These are phyloP conservation scores for Amanita pallidorosea DNA, from an alignment of 768 basidiomycete species.

Conservation along the genomic window DNA sequence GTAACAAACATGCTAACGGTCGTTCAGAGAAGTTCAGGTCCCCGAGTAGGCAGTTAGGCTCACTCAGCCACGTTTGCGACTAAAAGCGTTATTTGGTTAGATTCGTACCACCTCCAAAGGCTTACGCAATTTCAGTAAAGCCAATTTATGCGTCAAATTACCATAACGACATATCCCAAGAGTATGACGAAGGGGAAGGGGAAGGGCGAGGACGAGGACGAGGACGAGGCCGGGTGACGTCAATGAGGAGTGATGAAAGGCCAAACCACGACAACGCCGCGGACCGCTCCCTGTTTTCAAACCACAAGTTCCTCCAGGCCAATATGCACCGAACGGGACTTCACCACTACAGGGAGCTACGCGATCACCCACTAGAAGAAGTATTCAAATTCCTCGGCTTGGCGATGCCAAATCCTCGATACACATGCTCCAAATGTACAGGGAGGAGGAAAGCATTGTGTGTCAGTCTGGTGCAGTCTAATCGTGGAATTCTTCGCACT, in stretches of 20 bases:
- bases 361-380: not conserved
- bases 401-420: slow-evolving; percentile 1
- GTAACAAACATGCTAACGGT: too few relatives aligned
- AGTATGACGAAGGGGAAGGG: not conserved
- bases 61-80: not conserved
- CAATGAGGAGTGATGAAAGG: not conserved
- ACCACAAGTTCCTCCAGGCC: not conserved
- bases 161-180: not conserved
- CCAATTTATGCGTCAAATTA: not conserved
- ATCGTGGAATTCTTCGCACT: not conserved
- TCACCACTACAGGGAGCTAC: slow-evolving; percentile 2
- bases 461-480: slow-evolving; percentile 30
- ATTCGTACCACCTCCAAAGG: slow-evolving; percentile 4
- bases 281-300: not conserved
- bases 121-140: slow-evolving; percentile 2
- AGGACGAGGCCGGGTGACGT: not conserved
- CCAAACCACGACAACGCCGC: not conserved
- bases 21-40: not conserved
- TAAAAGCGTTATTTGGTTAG: not conserved
- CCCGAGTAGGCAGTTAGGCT: not conserved
- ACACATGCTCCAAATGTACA: slow-evolving; percentile 50
- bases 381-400: not conserved
- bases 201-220: not conserved
- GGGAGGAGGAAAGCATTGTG: slow-evolving; percentile 75
- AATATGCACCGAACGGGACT: slow-evolving; percentile 1